Evolutionary conservation across 129 eudicot species (phyloP), one percentile per base, ranked within the genome.

Genomic region (Flaveria brownii): DNA sequence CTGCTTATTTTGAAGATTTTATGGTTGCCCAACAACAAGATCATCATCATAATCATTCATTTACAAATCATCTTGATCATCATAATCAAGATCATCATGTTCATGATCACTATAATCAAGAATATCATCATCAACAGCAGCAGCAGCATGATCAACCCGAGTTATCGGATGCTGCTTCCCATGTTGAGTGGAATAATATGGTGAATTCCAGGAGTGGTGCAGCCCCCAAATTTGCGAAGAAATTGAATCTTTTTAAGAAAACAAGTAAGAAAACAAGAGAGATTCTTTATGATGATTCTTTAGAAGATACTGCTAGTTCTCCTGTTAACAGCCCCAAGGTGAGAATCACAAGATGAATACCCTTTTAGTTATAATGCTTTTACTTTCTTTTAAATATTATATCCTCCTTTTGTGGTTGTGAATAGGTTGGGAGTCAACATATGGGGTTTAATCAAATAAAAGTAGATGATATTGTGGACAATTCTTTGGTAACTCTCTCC

Each of bases 261-360:
- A 66, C 80, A 14, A 73, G 70, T 42, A 73, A 74, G 47, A 86
- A 78, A 77, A 80, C 80, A 17, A 80, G 75, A 68, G 83, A 77
- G 64, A 76, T 85, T 45, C 70, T 69, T 51, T 77, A 56, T n/a
- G 94, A 88, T 61, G 96, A 89, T 78, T 72, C 89, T 39, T 80
- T 91, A 85, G 92, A 89, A 78, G 97, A 91, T 70, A 91, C 97
- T 41, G 97, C 96, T 83, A 87, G 89, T 75, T 91, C 95, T 85
- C 96, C 97, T 77, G 91, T 85, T 61, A 89, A 85, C 33, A 91
- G 92, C 81, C 95, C 97, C 43, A 91, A 88, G 97, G 91, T 91
- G 12, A 52, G 74, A 73, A 36, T 73, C 51, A 72, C n/a, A 18
- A 61, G 0, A 41, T 16, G 10, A 16, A 43, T 12, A n/a, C 25